phyloP scores from a whole-genome alignment of 139 green algal species.

The Chlamydomonas schloesseri region DNA sequence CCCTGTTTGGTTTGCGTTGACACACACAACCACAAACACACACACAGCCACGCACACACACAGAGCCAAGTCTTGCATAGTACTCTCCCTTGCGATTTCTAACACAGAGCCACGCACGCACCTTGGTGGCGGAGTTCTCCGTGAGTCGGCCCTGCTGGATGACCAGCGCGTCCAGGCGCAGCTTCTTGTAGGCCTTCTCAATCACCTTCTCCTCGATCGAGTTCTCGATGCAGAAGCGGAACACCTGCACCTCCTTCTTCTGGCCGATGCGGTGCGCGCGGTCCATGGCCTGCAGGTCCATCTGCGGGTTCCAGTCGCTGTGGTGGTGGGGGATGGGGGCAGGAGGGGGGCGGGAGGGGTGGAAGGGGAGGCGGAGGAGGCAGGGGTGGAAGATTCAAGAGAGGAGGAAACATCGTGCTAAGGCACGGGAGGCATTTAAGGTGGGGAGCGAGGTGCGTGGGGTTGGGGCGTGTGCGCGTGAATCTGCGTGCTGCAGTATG shows the following conservation, averaged over 20 bases:
- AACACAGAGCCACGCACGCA: constrained; percentile 10
- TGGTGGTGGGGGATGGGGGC: constrained; percentile 82
- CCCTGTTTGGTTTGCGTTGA: too few species aligned
- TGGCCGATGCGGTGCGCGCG: constrained; percentile 98
- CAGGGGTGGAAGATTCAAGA: too few species aligned
- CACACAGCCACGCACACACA: too few species aligned
- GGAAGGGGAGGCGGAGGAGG: background rate
- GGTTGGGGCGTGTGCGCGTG: too few species aligned
- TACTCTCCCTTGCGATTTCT: too few species aligned
- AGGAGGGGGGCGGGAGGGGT: background rate
- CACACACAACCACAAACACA: too few species aligned
- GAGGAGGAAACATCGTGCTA: too few species aligned
- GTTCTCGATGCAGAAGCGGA: constrained; percentile 97
- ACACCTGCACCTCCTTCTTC: constrained; percentile 99
- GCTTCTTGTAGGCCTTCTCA: constrained; percentile 99
- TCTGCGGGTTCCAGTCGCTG: constrained; percentile 92
- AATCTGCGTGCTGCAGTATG: too few species aligned
- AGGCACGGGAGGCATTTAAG: too few species aligned
- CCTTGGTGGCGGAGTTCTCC: constrained; percentile 86
- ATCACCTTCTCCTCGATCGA: constrained; percentile 99
- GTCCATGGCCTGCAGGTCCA: constrained; percentile 98
- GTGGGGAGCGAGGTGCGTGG: too few species aligned
- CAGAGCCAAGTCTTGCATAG: too few species aligned
- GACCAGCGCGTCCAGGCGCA: constrained; percentile 98
- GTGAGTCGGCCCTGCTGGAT: constrained; percentile 98